phyloP scores from a whole-genome alignment of 345 rosid genomes.

The Rhodamnia rubescens region DNA sequence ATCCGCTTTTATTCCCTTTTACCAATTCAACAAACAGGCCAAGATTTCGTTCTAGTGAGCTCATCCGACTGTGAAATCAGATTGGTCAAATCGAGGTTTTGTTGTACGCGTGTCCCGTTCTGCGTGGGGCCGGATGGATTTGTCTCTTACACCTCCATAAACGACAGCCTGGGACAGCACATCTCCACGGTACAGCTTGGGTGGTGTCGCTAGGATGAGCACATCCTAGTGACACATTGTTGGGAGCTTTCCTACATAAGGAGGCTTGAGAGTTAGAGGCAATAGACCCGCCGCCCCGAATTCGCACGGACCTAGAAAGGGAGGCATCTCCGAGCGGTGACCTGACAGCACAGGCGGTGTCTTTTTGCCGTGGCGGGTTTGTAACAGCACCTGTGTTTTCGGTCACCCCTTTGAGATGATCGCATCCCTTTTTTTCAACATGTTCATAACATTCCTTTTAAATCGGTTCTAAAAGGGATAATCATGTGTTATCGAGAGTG shows the following conservation, averaged over 20 bases:
- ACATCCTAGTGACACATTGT: not conserved
- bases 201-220: not conserved
- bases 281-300: not conserved
- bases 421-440: fast-evolving
- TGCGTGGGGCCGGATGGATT: not conserved
- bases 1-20: not conserved
- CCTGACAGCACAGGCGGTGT: not conserved
- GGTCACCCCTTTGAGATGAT: not conserved
- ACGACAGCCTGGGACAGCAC: not conserved
- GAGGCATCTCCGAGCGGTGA: not conserved
- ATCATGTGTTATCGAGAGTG: too few species aligned
- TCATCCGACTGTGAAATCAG: not conserved
- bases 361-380: not conserved
- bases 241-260: not conserved
- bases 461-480: not conserved
- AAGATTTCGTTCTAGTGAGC: not conserved
- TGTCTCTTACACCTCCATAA: not conserved
- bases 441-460: fast-evolving
- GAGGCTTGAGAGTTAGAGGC: not conserved
- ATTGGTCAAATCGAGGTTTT: not conserved
- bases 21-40: not conserved
- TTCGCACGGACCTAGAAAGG: not conserved
- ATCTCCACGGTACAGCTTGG: not conserved
- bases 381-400: not conserved
- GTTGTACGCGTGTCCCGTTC: not conserved